Evolutionary conservation across 116 monocot genomes (phyloP).

Genomic region (Papilionanthe hybrid): DNA sequence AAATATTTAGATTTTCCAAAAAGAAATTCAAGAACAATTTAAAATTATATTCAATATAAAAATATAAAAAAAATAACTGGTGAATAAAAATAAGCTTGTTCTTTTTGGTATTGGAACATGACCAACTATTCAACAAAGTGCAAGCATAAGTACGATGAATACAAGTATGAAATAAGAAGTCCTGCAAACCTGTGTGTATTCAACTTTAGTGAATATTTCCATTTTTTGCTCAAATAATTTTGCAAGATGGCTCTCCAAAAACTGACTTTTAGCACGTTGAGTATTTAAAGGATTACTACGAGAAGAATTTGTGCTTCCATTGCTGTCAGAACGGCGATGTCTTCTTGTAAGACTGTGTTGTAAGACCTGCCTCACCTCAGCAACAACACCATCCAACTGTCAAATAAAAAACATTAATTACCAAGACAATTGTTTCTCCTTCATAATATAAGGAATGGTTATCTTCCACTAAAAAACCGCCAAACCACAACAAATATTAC

Average conservation of each 20-base stretch:
- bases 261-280: conserved; percentile 79
- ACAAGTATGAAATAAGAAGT: too few species aligned
- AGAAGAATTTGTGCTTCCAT: conserved; percentile 76
- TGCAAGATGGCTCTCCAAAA: conserved; percentile 94
- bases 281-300: conserved; percentile 78
- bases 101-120: neutral
- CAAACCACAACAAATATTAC: neutral
- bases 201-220: conserved; percentile 97
- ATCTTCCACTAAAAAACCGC: neutral
- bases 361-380: conserved; percentile 77
- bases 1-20: neutral
- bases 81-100: neutral
- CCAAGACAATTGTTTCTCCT: neutral
- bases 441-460: neutral
- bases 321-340: conserved; percentile 79
- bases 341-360: conserved; percentile 46
- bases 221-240: conserved; percentile 98
- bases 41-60: neutral
- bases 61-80: neutral
- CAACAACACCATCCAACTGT: conserved; percentile 58
- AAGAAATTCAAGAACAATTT: neutral
- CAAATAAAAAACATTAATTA: neutral
- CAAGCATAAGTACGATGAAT: neutral
- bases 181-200: conserved; percentile 67
- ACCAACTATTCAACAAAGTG: neutral